Evolutionary conservation across 805 yeast species (phyloP).

Genomic region (Saccharomycopsis lassenensis): DNA sequence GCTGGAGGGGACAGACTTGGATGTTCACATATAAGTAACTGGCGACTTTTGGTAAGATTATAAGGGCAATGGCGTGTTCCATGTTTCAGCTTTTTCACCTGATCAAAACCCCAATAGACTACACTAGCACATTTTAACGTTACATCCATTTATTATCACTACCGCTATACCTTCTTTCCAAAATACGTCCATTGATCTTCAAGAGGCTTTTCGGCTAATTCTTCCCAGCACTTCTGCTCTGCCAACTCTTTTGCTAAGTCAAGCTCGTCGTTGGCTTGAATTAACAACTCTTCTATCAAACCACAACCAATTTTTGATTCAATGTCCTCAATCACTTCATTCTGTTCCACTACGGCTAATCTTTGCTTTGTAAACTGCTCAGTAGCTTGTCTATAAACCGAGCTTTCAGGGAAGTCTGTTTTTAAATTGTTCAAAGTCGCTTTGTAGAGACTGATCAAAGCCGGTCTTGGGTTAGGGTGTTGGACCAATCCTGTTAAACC

Average conservation of each 20-base stretch:
- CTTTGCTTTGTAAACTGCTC: conserved; percentile 64
- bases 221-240: conserved; percentile 69
- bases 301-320: conserved; percentile 74
- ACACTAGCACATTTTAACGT: no score
- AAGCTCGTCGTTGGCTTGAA: conserved; percentile 77
- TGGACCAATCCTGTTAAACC: conserved; percentile 70
- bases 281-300: conserved; percentile 67
- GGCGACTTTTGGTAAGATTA: no score
- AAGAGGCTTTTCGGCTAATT: conserved; percentile 65
- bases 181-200: conserved; percentile 80
- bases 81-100: no score
- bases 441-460: conserved; percentile 57
- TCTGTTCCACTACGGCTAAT: conserved; percentile 50
- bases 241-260: conserved; percentile 57
- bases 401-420: conserved; percentile 53
- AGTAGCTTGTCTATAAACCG: conserved; percentile 69
- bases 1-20: no score
- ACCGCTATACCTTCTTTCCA: conserved; percentile 53
- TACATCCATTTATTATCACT: no score
- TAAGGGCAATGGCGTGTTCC: no score
- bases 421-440: conserved; percentile 52
- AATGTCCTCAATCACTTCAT: conserved; percentile 51
- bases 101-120: no score
- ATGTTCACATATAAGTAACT: no score
- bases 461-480: conserved; percentile 80